Evolutionary conservation across 805 yeast species (phyloP).

Genomic region (Nakazawaea holstii): DNA sequence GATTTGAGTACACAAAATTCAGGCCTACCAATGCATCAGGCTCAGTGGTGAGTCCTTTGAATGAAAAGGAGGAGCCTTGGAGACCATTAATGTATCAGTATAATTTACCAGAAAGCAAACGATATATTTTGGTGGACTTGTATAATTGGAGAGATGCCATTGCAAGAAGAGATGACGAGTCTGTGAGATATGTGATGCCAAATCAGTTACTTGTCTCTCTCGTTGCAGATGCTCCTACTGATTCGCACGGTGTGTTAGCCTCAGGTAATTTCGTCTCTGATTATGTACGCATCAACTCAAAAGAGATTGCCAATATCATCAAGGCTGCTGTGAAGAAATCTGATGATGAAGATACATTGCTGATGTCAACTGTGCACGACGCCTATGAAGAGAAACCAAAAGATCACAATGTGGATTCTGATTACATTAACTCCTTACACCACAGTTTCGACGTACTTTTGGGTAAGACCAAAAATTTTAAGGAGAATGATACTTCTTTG

Average conservation of each 20-base stretch:
- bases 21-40: constrained; percentile 33
- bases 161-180: constrained; percentile 80
- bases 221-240: constrained; percentile 53
- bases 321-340: constrained; percentile 30
- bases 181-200: constrained; percentile 77
- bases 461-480: background rate
- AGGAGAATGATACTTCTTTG: background rate
- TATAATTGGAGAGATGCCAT: constrained; percentile 78
- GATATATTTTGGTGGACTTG: constrained; percentile 52
- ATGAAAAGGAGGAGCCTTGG: constrained; percentile 63
- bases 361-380: constrained; percentile 16
- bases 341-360: constrained; percentile 31
- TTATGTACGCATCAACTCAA: constrained; percentile 52
- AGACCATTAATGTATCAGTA: constrained; percentile 53
- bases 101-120: constrained; percentile 50
- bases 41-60: constrained; percentile 42
- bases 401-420: background rate
- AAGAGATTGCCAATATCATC: constrained; percentile 55
- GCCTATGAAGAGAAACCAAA: background rate
- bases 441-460: constrained; percentile 12
- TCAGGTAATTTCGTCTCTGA: constrained; percentile 43
- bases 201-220: constrained; percentile 68
- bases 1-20: constrained; percentile 76
- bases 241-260: constrained; percentile 47
- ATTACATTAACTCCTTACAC: background rate